Base-by-base conservation (phyloP, 2,329 filamentous ascomycete species). In the Claviceps arundinis region DNA sequence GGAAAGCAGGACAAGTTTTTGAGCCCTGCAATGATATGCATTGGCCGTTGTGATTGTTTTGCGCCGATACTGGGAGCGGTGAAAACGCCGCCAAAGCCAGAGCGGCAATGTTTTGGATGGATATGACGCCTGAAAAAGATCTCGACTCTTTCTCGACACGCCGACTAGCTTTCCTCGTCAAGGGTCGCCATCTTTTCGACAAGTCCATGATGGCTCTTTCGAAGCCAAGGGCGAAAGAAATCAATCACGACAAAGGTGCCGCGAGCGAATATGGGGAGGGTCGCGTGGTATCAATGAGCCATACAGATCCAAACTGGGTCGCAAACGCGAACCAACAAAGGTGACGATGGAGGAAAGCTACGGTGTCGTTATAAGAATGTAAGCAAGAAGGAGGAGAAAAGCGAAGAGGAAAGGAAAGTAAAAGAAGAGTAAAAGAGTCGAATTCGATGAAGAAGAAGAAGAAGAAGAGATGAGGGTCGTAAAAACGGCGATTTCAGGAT, bases 21-120 rank as follows among this genome's bases (percentile, higher is more conserved):
- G 88, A 91, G 55, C 77, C 81, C 52, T 77, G 69, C 38, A 94
- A 75, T 30, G 87, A 82, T 59, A 93, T 78, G 65, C 88, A 76
- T 40, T 63, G 56, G 16, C 51, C 54, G 14, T 55, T 56, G 26
- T 55, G 51, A n/a, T 55, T 56, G 30, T 54, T 52, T 51, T 69
- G 66, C 74, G 64, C 69, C 63, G 62, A 57, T 38, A 64, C 63
- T 42, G 69, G 55, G 30, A 54, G 52, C n/a, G 64, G 61, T 13
- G 62, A 55, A 14, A 58, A 47, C 24, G 61, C 55, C 3, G 68
- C 50, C 26, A 67, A 50, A 22, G 60, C 54, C 43, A 67, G 24
- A 26, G 56, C 57, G 13, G 42, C 53, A n/a, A 50, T 22, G 6
- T 45, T 38, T 16, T 38, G 16, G 26, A 43, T 37, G n/a, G 46